A percentile compares a stretch with the other conserved stretches of the same genome.
Evolutionary conservation across 768 basidiomycete genomes (phyloP).

Genomic region (Pluteus cervinus): DNA sequence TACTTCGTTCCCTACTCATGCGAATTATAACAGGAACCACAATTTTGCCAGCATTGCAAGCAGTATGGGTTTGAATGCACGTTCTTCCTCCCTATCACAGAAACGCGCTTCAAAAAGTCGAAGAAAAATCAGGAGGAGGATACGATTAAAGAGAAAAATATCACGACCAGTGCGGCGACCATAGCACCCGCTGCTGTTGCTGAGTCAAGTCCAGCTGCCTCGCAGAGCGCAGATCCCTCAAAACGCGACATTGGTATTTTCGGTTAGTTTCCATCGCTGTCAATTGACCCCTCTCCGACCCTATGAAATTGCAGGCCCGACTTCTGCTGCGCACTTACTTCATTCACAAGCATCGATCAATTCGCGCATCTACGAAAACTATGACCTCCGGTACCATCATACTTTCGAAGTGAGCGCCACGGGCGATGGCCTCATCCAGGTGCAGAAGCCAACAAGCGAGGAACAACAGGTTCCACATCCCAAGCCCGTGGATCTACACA

Average conservation of each 20-base stretch:
- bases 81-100: slow-evolving; percentile 96
- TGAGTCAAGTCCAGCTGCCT: slow-evolving; percentile 23
- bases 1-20: not conserved
- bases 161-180: slow-evolving; percentile 7
- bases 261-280: slow-evolving; percentile 34
- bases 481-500: slow-evolving; percentile 63
- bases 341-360: slow-evolving; percentile 88
- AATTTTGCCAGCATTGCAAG: slow-evolving; percentile 90
- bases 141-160: slow-evolving; percentile 31
- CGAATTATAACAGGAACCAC: slow-evolving; percentile 45
- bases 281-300: slow-evolving; percentile 10
- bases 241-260: slow-evolving; percentile 58
- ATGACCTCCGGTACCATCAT: slow-evolving; percentile 85
- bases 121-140: slow-evolving; percentile 77
- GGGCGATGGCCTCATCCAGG: slow-evolving; percentile 85
- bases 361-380: slow-evolving; percentile 77
- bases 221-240: slow-evolving; percentile 35
- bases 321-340: slow-evolving; percentile 77
- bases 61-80: slow-evolving; percentile 93
- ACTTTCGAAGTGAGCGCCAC: slow-evolving; percentile 78
- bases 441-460: slow-evolving; percentile 56
- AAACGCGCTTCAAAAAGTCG: slow-evolving; percentile 99
- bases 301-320: slow-evolving; percentile 66
- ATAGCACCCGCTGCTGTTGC: slow-evolving; percentile 7
- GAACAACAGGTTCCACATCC: slow-evolving; percentile 50